Base-by-base conservation (phyloP, 148 eudicot species). In the Amaranthus cruentus region DNA sequence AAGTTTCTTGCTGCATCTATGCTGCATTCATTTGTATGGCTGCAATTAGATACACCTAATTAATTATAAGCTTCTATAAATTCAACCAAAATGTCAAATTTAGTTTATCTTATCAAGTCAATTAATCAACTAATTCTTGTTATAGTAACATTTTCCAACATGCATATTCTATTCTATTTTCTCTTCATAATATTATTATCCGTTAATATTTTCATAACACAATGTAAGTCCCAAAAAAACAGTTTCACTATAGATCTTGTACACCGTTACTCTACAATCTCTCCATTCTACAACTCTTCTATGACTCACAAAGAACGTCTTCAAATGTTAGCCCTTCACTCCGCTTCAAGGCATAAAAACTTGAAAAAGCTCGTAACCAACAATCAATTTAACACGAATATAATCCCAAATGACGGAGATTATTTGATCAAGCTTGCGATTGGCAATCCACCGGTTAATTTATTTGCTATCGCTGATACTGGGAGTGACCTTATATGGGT, bases 401-500 rank as follows among this genome's bases (percentile, higher is more conserved):
- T 80, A 46, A 52, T 75, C 68, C 79, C 83, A 10, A 21, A 54
- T 6, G 70, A 69, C 4, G 83, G 83, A 43, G 73, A 60, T 4
- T 80, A 80, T 50, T 56, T 80, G 50, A 28, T 76, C 47, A 67
- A 76, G 64, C 53, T 80, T 11, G 13, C 79, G 42, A 3, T 80
- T 4, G 83, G 83, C 3, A 9, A n/a, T 63, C 83, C 83, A 47
- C 79, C 83, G 0, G 69, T 80, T 3, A 66, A 71, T 8, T 28
- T 76, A 21, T 71, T n/a, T 56, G 83, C 75, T 2, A 43, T 64
- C 1, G 76, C 73, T 6, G 83, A 80, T 64, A 80, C 79, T 9
- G 75, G 76, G 3, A 80, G 73, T n/a, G 83, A 80, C 69, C 83
- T 80, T 2, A 66, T 76, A 7, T 80, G 82, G 82, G 18, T 70